These are phyloP conservation scores for Rhodotorula graminis DNA, from an alignment of 768 basidiomycete species.

Conservation along the genomic window DNA sequence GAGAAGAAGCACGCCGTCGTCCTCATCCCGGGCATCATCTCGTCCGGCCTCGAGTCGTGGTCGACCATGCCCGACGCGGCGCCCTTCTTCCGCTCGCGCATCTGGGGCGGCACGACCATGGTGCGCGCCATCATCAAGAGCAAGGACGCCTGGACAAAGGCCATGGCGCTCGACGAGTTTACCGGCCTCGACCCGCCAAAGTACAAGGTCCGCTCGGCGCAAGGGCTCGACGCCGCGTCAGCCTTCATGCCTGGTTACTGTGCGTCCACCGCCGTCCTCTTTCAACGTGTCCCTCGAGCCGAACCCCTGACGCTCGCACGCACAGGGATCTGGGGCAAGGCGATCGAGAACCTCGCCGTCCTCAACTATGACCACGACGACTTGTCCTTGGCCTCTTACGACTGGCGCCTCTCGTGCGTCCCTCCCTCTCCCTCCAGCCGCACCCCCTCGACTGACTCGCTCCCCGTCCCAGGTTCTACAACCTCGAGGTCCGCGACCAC, in stretches of 20 bases:
- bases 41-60: conserved; percentile 78
- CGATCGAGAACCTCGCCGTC: conserved; percentile 88
- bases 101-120: conserved; percentile 58
- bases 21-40: conserved; percentile 42
- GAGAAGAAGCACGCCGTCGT: conserved; percentile 42
- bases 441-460: no score
- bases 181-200: conserved; percentile 85
- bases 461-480: conserved; percentile 77
- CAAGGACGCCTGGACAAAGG: conserved; percentile 79
- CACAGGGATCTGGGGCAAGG: conserved; percentile 53
- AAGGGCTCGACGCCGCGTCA: conserved; percentile 32
- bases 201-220: conserved; percentile 54
- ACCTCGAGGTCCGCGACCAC: conserved; percentile 84
- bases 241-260: conserved; percentile 74
- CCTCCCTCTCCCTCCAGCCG: neutral
- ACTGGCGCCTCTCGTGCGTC: conserved; percentile 10
- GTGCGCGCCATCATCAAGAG: conserved; percentile 76
- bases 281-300: conserved; percentile 44
- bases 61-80: conserved; percentile 78
- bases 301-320: neutral
- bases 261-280: conserved; percentile 53
- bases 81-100: conserved; percentile 82
- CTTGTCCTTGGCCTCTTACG: conserved; percentile 51
- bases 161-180: conserved; percentile 82
- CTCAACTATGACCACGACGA: conserved; percentile 91